These are phyloP conservation scores for Botryosphaeria dothidea DNA, from an alignment of 2,329 filamentous ascomycete genomes.

Conservation along the genomic window DNA sequence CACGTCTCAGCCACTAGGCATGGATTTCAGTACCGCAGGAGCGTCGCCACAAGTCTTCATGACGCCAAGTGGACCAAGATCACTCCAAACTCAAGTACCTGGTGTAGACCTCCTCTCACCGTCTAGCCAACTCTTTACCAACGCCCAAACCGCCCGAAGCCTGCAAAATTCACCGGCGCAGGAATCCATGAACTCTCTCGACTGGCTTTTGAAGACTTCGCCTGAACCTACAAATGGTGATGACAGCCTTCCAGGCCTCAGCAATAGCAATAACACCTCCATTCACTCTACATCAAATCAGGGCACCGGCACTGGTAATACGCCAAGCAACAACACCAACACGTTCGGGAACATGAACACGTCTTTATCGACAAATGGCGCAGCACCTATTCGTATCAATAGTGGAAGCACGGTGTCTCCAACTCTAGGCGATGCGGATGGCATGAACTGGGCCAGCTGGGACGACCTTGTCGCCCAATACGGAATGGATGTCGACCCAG, in stretches of 20 bases:
- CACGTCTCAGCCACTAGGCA: conserved; percentile 8
- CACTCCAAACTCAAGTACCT: background rate
- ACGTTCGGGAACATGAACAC: conserved; percentile 12
- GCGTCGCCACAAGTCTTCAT: conserved; percentile 4
- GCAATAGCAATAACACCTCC: background rate
- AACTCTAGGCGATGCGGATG: conserved; percentile 17
- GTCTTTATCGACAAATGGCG: background rate
- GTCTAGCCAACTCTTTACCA: background rate
- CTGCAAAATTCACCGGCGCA: conserved; percentile 17
- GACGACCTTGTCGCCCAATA: conserved; percentile 51
- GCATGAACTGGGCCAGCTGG: conserved; percentile 51
- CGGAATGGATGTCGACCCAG: conserved; percentile 41
- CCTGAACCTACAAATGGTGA: background rate
- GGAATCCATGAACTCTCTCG: conserved; percentile 26
- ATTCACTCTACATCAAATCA: background rate
- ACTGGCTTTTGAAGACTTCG: conserved; percentile 18
- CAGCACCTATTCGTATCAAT: background rate
- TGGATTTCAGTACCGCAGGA: background rate
- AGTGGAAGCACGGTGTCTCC: background rate
- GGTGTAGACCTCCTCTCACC: background rate
- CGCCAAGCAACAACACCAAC: conserved; percentile 17
- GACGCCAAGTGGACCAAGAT: conserved; percentile 1
- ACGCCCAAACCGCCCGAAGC: background rate
- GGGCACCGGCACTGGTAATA: background rate
- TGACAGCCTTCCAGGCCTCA: background rate